phyloP scores from a whole-genome alignment of 2,329 filamentous ascomycete species.

The Aurifilum marmelostoma region DNA sequence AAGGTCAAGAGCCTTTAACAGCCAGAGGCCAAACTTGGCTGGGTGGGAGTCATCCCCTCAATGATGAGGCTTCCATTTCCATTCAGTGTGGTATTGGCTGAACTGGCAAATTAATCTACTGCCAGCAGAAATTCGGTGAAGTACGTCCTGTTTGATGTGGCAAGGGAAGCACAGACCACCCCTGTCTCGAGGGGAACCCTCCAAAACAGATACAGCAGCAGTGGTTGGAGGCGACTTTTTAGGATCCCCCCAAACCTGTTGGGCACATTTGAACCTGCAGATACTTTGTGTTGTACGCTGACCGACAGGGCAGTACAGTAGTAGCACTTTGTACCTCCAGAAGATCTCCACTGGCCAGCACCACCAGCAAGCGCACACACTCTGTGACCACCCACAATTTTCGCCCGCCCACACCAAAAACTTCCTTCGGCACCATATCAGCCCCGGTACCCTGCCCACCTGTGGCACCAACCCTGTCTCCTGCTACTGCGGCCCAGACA shows the following conservation, averaged over 20 bases:
- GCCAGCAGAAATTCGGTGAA: not conserved
- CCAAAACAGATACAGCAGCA: not conserved
- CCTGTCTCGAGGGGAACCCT: not conserved
- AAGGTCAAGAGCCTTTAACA: too few species aligned
- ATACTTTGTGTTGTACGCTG: not conserved
- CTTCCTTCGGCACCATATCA: not conserved
- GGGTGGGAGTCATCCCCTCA: too few species aligned
- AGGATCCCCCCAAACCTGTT: not conserved
- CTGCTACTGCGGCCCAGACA: slow-evolving; percentile 19
- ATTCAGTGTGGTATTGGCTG: not conserved
- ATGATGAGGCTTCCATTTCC: not conserved
- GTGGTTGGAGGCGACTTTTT: not conserved
- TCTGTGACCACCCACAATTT: not conserved
- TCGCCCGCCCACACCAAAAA: slow-evolving; percentile 4
- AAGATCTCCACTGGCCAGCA: not conserved
- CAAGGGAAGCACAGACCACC: not conserved
- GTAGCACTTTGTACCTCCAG: not conserved
- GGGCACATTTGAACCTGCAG: not conserved
- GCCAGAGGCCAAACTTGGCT: too few species aligned
- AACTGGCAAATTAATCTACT: not conserved
- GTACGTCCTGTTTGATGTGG: not conserved
- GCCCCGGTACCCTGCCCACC: slow-evolving; percentile 11
- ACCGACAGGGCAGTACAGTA: not conserved
- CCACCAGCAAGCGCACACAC: not conserved
- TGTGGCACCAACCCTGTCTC: slow-evolving; percentile 24